These are phyloP conservation scores for Petunia secreta DNA, from an alignment of 257 asterid species.

Conservation along the genomic window DNA sequence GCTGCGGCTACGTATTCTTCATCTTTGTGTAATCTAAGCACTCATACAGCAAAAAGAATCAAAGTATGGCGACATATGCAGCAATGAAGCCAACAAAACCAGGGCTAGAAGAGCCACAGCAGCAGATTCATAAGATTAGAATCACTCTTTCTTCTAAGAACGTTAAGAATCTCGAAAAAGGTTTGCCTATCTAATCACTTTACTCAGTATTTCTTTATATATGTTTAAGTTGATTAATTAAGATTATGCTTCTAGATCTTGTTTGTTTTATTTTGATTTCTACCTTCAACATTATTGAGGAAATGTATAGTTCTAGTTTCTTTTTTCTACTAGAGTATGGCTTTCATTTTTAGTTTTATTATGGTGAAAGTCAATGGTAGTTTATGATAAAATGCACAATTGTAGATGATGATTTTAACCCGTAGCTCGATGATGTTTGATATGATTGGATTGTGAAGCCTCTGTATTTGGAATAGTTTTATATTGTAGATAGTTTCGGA, in stretches of 20 bases:
- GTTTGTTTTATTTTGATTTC: background rate
- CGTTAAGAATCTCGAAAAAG: conserved; percentile 64
- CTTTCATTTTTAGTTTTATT: background rate
- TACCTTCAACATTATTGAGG: background rate
- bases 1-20: background rate
- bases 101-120: conserved; percentile 54
- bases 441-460: background rate
- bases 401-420: background rate
- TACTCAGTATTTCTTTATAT: background rate
- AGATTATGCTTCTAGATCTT: background rate
- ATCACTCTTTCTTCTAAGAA: conserved; percentile 46
- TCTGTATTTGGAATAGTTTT: background rate
- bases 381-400: background rate
- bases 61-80: conserved; percentile 50
- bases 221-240: background rate
- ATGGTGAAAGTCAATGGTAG: background rate
- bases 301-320: background rate
- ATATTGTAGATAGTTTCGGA: background rate
- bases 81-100: conserved; percentile 63
- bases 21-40: background rate
- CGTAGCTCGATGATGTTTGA: background rate
- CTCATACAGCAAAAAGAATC: background rate
- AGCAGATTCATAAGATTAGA: conserved; percentile 56
- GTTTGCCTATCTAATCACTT: conserved; percentile 23
- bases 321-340: background rate